Evolutionary conservation across 441 rosid species (phyloP).

Genomic region (Codiaeum variegatum): DNA sequence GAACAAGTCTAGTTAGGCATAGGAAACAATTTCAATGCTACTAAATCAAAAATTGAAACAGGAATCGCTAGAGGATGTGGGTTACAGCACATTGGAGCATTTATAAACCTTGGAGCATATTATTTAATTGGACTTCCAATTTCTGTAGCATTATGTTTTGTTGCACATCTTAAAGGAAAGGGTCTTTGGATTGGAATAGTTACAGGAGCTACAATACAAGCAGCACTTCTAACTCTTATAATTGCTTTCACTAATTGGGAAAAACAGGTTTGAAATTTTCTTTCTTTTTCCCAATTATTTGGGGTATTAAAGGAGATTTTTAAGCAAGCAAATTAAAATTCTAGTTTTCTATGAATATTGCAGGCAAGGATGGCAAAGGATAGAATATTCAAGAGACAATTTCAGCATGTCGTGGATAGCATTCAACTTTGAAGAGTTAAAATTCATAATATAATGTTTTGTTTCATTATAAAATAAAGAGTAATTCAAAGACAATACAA

Average conservation of each 20-base stretch:
- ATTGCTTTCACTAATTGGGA: constrained; percentile 39
- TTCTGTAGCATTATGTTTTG: constrained; percentile 36
- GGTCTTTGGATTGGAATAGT: constrained; percentile 59
- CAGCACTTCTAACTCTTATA: constrained; percentile 28
- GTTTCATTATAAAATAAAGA: not conserved
- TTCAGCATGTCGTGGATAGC: not conserved
- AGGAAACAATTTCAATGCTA: no score
- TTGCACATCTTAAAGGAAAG: constrained; percentile 33
- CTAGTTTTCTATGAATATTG: not conserved
- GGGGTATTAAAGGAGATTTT: not conserved
- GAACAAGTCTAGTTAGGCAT: no score
- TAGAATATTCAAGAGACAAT: constrained; percentile 14
- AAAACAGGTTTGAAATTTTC: constrained; percentile 34
- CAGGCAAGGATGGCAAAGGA: constrained; percentile 24
- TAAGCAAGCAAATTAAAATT: not conserved
- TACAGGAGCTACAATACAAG: constrained; percentile 35
- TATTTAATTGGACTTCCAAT: constrained; percentile 44
- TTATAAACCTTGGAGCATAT: constrained; percentile 49
- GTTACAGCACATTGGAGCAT: constrained; percentile 53
- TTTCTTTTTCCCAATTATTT: no score
- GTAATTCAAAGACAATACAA: no score
- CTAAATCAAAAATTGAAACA: not conserved
- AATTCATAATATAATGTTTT: no score
- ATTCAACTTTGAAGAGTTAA: constrained; percentile 5
- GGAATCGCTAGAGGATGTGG: constrained; percentile 61